These are phyloP conservation scores for Pseudozyma hubeiensis DNA, from an alignment of 1,284 basidiomycete species.

Conservation along the genomic window DNA sequence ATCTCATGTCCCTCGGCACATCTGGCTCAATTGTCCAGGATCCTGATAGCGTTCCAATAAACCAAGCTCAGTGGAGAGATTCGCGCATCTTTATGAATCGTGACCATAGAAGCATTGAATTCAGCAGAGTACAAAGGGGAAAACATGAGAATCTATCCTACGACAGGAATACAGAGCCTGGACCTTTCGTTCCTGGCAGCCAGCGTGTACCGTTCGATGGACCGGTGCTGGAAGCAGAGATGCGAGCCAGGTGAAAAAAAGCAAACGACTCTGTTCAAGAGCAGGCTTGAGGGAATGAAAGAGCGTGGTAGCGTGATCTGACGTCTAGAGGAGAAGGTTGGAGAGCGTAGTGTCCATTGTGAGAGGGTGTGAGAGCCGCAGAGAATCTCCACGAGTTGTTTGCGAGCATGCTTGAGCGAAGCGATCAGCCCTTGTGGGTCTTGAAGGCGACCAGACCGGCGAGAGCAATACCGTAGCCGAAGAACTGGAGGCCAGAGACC, in stretches of 20 bases:
- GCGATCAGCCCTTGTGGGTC: conserved; percentile 75
- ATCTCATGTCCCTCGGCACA: too few species aligned
- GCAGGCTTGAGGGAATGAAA: conserved; percentile 6
- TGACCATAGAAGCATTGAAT: conserved; percentile 15
- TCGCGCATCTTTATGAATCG: background rate
- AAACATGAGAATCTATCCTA: conserved; percentile 29
- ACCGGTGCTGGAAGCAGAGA: too few species aligned
- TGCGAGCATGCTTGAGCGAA: background rate
- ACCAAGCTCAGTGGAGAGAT: too few species aligned
- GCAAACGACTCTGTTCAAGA: background rate
- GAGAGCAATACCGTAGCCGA: conserved; percentile 88
- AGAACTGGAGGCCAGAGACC: conserved; percentile 85
- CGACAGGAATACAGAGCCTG: conserved; percentile 13
- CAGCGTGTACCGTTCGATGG: background rate
- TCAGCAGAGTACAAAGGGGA: conserved; percentile 30
- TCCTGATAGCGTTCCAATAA: too few species aligned
- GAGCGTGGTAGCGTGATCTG: conserved; percentile 8
- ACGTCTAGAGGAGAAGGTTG: conserved; percentile 3
- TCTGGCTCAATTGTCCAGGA: too few species aligned
- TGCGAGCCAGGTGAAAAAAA: background rate
- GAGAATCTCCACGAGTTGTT: background rate
- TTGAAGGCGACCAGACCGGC: conserved; percentile 83
- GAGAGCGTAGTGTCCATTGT: conserved; percentile 17
- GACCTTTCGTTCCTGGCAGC: conserved; percentile 1
- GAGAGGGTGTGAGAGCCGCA: background rate